Conservation (phyloP, 2,329 filamentous ascomycete genomes). For the Allantophomopsis lycopodina region DNA sequence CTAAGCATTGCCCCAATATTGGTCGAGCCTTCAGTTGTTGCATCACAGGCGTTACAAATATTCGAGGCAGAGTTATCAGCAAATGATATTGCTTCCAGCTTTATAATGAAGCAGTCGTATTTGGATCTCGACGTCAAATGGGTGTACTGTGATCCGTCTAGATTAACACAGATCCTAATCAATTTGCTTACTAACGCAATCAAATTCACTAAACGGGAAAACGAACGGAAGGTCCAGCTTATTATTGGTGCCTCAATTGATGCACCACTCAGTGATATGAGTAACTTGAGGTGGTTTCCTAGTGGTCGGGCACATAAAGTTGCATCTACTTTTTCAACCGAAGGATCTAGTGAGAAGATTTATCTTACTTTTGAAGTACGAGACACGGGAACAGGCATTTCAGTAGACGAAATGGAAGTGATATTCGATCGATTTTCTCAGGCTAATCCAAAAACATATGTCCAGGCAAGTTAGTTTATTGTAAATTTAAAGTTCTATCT, state of each 20-base stretch:
- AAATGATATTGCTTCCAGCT: constrained; percentile 38
- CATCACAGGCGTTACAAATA: constrained; percentile 32
- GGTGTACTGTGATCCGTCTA: constrained; percentile 47
- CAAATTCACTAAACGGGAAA: constrained; percentile 76
- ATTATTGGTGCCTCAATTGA: constrained; percentile 69
- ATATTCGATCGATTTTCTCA: constrained; percentile 89
- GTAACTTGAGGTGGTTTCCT: no score
- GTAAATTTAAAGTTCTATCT: no score
- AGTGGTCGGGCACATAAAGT: no score
- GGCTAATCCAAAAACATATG: constrained; percentile 39
- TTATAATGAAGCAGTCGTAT: no score
- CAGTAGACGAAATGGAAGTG: constrained; percentile 66
- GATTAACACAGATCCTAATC: constrained; percentile 54
- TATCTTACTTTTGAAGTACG: constrained; percentile 74
- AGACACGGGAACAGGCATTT: constrained; percentile 86
- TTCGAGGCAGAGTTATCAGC: constrained; percentile 51
- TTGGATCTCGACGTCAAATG: constrained; percentile 41
- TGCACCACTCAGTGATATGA: no score
- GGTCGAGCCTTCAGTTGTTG: constrained; percentile 29
- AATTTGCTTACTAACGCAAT: constrained; percentile 88
- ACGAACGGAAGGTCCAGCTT: constrained; percentile 52
- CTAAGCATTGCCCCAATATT: constrained; percentile 53
- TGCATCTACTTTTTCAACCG: constrained; percentile 5
- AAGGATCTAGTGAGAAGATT: constrained; percentile 55
- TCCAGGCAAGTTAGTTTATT: no score